These are phyloP conservation scores for Fusarium sp. DNA, from an alignment of 2,329 filamentous ascomycete genomes.

Conservation along the genomic window DNA sequence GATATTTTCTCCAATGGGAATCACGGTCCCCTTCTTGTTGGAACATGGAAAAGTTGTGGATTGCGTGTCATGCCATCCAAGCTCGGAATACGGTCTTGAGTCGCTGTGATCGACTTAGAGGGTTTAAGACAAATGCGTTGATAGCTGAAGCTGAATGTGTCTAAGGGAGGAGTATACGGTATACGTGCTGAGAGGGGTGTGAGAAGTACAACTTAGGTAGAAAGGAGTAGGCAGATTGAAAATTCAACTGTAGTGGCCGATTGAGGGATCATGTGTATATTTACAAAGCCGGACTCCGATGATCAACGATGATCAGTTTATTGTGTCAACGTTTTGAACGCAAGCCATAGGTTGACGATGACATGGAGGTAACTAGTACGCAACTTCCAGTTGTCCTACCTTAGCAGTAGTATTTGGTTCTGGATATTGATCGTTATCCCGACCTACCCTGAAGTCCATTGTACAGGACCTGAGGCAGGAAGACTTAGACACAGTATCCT, in stretches of 20 bases:
- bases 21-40: not conserved
- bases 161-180: constrained; percentile 3
- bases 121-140: constrained; percentile 15
- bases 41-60: not conserved
- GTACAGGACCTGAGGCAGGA: not conserved
- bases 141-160: constrained; percentile 11
- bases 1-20: not conserved
- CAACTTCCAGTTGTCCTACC: not conserved
- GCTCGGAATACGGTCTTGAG: constrained; percentile 7
- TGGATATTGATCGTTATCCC: not conserved
- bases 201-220: not conserved
- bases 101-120: constrained; percentile 2
- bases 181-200: constrained; percentile 7
- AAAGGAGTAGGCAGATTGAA: not conserved
- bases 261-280: not conserved
- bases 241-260: not conserved
- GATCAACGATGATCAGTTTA: constrained; percentile 3
- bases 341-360: not conserved
- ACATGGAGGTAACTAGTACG: not conserved
- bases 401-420: constrained; percentile 26
- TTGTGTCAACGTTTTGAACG: not conserved
- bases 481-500: not conserved
- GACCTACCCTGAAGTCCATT: not conserved
- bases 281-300: not conserved
- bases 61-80: constrained; percentile 16